Evolutionary conservation across 1,284 basidiomycete genomes (phyloP).

Genomic region (Trichosporon ovoides): DNA sequence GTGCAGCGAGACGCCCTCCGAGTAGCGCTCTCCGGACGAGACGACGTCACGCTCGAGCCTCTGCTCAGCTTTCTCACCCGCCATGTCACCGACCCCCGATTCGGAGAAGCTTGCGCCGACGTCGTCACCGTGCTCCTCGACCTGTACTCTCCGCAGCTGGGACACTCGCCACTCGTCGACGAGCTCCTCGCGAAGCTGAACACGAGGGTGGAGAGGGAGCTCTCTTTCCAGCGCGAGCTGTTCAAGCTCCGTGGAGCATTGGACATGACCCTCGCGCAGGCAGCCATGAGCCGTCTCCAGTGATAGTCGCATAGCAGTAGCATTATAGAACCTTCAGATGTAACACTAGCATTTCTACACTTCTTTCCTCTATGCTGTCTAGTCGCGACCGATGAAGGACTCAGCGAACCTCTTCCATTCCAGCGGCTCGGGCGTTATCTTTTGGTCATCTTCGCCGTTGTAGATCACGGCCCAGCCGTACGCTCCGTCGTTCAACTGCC

Average conservation of each 20-base stretch:
- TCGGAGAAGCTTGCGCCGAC: conserved; percentile 81
- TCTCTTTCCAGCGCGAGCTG: conserved; percentile 85
- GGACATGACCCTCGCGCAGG: conserved; percentile 77
- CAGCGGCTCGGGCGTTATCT: background rate
- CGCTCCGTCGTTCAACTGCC: conserved; percentile 21
- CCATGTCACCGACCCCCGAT: conserved; percentile 82
- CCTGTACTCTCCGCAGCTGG: conserved; percentile 83
- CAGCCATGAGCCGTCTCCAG: conserved; percentile 21
- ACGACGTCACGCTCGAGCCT: conserved; percentile 91
- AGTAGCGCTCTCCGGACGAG: conserved; percentile 79
- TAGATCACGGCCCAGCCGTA: conserved; percentile 34
- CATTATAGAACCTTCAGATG: conserved; percentile 3
- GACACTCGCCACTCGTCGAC: conserved; percentile 90
- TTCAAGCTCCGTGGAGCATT: conserved; percentile 78
- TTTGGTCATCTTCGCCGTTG: conserved; percentile 23
- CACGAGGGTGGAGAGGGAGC: conserved; percentile 75
- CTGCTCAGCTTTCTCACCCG: conserved; percentile 78
- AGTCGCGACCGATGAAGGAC: background rate
- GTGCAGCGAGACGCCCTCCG: conserved; percentile 86
- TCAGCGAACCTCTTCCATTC: background rate
- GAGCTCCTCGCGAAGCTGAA: conserved; percentile 74
- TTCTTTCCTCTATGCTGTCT: too few relatives aligned
- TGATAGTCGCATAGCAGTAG: conserved; percentile 1
- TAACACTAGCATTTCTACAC: conserved; percentile 1
- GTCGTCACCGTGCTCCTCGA: conserved; percentile 79